Evolutionary conservation across 306 rosid species (phyloP).

Genomic region (Gynostemma pentaphyllum): DNA sequence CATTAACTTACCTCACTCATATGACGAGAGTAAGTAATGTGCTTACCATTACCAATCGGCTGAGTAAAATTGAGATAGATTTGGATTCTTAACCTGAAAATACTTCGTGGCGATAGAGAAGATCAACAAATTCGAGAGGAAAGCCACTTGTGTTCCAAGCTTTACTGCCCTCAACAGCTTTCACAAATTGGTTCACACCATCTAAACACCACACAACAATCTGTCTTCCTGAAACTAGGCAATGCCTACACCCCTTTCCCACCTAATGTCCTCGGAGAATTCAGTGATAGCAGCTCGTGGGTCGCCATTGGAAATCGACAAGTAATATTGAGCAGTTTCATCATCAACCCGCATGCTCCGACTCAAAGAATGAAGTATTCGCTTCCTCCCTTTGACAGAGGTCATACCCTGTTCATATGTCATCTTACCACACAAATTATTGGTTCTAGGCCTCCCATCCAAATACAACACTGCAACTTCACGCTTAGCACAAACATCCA

Average conservation of each 20-base stretch:
- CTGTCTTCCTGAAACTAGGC: conserved; percentile 8
- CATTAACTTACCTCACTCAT: not conserved
- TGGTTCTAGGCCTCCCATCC: conserved; percentile 37
- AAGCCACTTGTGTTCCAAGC: conserved; percentile 3
- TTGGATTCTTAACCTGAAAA: conserved; percentile 5
- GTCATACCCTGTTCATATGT: conserved; percentile 16
- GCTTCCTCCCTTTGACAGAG: conserved; percentile 52
- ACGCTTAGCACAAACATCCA: conserved; percentile 66
- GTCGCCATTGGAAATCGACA: conserved; percentile 69
- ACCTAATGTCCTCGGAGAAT: conserved; percentile 61
- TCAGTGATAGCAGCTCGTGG: conserved; percentile 81
- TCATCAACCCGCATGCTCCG: conserved; percentile 87
- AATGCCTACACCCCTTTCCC: conserved; percentile 57
- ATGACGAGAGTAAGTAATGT: conserved; percentile 1
- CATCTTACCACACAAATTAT: conserved; percentile 1
- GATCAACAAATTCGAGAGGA: conserved; percentile 8
- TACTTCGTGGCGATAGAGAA: conserved; percentile 3
- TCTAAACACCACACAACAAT: not conserved
- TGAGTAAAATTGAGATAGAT: not conserved
- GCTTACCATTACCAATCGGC: not conserved
- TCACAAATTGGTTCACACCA: not conserved
- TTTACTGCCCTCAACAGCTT: not conserved
- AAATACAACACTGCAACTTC: conserved; percentile 84
- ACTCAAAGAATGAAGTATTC: conserved; percentile 56
- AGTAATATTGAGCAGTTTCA: conserved; percentile 79